phyloP scores from a whole-genome alignment of 768 basidiomycete species.

The Arthromyces matolae region DNA sequence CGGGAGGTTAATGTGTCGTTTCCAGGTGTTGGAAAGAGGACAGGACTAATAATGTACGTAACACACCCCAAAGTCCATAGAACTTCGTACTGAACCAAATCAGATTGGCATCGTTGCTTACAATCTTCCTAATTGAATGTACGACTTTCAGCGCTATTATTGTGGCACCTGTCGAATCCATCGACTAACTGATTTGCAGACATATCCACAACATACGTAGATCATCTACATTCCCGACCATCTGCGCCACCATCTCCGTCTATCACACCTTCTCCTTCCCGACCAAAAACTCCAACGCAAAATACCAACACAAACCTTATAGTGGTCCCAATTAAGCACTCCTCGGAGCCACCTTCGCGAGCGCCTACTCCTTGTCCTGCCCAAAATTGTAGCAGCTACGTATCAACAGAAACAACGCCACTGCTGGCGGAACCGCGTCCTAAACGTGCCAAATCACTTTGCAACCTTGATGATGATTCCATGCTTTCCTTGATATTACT shows the following conservation, averaged over 20 bases:
- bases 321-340: neutral
- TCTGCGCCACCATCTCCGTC: slow-evolving; percentile 45
- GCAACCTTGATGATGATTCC: slow-evolving; percentile 11
- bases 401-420: slow-evolving; percentile 10
- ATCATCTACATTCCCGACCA: slow-evolving; percentile 59
- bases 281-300: slow-evolving; percentile 16
- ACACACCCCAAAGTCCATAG: neutral
- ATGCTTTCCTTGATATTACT: slow-evolving; percentile 17
- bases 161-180: slow-evolving; percentile 2
- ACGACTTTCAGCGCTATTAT: slow-evolving; percentile 23
- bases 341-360: neutral
- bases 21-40: slow-evolving; percentile 49
- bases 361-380: neutral
- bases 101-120: slow-evolving; percentile 60
- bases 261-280: slow-evolving; percentile 23
- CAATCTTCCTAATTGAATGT: slow-evolving; percentile 83
- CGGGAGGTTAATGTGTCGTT: slow-evolving; percentile 43
- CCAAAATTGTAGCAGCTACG: slow-evolving; percentile 1
- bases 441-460: slow-evolving; percentile 11
- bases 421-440: slow-evolving; percentile 4
- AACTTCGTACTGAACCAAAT: neutral
- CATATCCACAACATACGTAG: slow-evolving; percentile 71
- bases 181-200: slow-evolving; percentile 38
- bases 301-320: neutral
- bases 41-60: slow-evolving; percentile 72